Evolutionary conservation across 495 filamentous ascomycete species (phyloP), one percentile per base, ranked within the genome.

Genomic region (Immersiella caudata): DNA sequence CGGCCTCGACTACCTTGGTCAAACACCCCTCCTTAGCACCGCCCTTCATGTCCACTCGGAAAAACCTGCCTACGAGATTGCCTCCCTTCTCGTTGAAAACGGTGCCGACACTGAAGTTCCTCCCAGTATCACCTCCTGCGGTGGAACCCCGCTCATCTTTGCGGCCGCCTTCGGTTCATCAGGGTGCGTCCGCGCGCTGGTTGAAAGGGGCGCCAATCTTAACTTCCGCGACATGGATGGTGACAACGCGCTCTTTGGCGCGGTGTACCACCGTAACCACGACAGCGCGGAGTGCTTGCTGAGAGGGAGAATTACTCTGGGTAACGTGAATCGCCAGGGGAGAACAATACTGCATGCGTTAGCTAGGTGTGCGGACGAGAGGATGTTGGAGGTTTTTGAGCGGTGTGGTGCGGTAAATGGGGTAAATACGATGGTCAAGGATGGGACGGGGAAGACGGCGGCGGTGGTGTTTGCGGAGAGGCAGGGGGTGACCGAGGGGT

Each of bases 71-170:
- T 20, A 26, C 9, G 6, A 14, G 2, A 20, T 22, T 25, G 9
- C 14, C 56, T 27, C 56, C 6, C 56, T 59, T 8, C 56, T 59
- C 21, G 2, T 59, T 6, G 8, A 29, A 11, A 6, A 29, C 56
- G 56, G 56, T 16, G 81, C 81, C 8, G 73, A 83, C 58, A 68
- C 76, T 20, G 73, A 80, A 1, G 52, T 71, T 11, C 72, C 72
- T 2, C 72, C 82, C 55, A 58, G 64, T 5, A 35, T 71, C 0
- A 80, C 79, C 0, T 62, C 73, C 25, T 84, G 82, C 25, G 78
- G 81, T 0, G 54, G 84, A 9, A 75, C 78, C 35, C 9, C 65
- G 67, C 27, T 65, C 62, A 59, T 54, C 76, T 64, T 27, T 60
- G 29, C 55, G 66, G 62, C 68, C 69, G 16, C 40, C 22, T 36